A percentile compares a stretch with the other conserved stretches of the same genome.
Evolutionary conservation across 2,329 filamentous ascomycete genomes (phyloP).

Genomic region (Monosporascus sp.): DNA sequence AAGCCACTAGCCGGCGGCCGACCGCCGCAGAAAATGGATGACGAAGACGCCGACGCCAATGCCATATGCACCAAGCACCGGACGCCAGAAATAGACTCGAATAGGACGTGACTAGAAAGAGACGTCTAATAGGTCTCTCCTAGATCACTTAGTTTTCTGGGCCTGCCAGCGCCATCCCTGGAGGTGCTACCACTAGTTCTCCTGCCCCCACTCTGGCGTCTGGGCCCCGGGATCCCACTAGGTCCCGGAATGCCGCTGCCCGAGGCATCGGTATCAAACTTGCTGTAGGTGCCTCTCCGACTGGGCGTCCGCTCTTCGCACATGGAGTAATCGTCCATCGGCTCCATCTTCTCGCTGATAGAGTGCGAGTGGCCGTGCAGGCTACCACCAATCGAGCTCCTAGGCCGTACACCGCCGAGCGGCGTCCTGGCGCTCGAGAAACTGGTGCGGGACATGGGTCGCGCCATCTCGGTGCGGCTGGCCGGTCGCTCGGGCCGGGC

Average conservation of each 20-base stretch:
- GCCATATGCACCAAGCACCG: background rate
- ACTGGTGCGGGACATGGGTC: slow-evolving; percentile 63
- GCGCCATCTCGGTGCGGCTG: slow-evolving; percentile 52
- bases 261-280: slow-evolving; percentile 38
- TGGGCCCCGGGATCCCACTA: slow-evolving; percentile 45
- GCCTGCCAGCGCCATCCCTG: slow-evolving; percentile 22
- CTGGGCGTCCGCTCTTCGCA: slow-evolving; percentile 50
- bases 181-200: slow-evolving; percentile 33
- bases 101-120: background rate
- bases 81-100: background rate
- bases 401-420: slow-evolving; percentile 58
- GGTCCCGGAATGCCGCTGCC: slow-evolving; percentile 37
- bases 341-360: slow-evolving; percentile 51
- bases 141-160: slow-evolving; percentile 42
- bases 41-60: background rate
- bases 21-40: background rate
- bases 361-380: slow-evolving; percentile 54
- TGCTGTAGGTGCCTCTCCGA: slow-evolving; percentile 49
- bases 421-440: slow-evolving; percentile 58
- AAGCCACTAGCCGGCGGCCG: background rate
- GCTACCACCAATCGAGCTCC: slow-evolving; percentile 66
- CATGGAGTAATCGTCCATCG: slow-evolving; percentile 49
- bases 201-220: slow-evolving; percentile 42
- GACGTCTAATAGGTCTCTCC: slow-evolving; percentile 50
- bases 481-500: slow-evolving; percentile 43